Base-by-base conservation (phyloP, 1,284 basidiomycete species). In the Pseudozyma sp. region DNA sequence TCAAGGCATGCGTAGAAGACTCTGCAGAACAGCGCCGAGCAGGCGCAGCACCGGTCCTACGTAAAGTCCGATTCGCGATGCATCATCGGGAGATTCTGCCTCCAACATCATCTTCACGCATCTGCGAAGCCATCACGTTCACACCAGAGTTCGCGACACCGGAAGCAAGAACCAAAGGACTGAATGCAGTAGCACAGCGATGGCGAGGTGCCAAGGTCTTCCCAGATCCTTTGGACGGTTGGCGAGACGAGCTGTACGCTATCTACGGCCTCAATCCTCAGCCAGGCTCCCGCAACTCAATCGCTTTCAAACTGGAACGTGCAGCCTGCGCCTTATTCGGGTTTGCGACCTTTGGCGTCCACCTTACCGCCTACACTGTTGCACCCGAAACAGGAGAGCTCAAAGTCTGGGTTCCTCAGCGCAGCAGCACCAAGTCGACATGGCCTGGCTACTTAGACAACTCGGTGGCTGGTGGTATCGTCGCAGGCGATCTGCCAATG, bases 291-390 rank as follows among this genome's bases (percentile, higher is more conserved):
- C 71, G 62, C 21, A 62, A 66, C 45, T 18, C 47, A 13, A 91
- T 89, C 61, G 92, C 89, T 5, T 97, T 97, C 84, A 89, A 91
- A 80, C 89, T 98, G 87, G 96, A 99, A 85, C 90, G 96, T 55
- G 89, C 93, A 1, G 94, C 93, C 0, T 93, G 92, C 79, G 89
- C 92, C 0, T 86, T 98, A 42, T 97, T 97, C 79, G 95, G 96
- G 1, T 86, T 96, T 10, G 89, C 94, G 0, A 97, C 95, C 0
- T 96, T 92, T 80, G 88, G 94, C 0, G 91, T 94, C 7, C 94
- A 96, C 84, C 89, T 93, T 89, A 92, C 89, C 38, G 86, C 84
- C 4, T 86, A 85, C 60, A 80, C 77, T 3, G 59, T 69, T 8
- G 69, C 70, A 18, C 58, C 51, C 19, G 52, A 11, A 6, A 66